phyloP scores from a whole-genome alignment of 2,329 filamentous ascomycete genomes.

The Bimuria novae-zelandiae region DNA sequence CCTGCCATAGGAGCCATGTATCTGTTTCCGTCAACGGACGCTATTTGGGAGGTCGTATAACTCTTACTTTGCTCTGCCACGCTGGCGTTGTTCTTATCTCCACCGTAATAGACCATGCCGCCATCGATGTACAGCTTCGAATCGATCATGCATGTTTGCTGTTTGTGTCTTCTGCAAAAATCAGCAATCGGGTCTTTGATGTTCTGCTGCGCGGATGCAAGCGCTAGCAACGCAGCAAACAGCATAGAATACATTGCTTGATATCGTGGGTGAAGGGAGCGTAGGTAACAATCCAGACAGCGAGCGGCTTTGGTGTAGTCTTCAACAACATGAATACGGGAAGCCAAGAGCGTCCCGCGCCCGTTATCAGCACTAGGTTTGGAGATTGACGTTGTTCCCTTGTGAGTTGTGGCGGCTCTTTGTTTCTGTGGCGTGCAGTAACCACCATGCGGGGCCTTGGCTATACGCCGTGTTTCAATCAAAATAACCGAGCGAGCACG shows the following conservation, averaged over 20 bases:
- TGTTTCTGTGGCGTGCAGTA: neutral
- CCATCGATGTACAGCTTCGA: conserved; percentile 62
- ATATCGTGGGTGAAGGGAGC: neutral
- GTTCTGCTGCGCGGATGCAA: neutral
- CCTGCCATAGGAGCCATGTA: conserved; percentile 58
- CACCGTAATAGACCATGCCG: conserved; percentile 57
- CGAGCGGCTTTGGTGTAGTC: neutral
- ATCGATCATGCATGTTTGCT: conserved; percentile 64
- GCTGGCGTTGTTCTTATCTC: conserved; percentile 48
- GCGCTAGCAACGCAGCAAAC: neutral
- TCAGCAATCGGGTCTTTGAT: conserved; percentile 18
- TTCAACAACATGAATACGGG: neutral
- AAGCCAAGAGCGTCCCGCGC: neutral
- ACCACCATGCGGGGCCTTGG: neutral
- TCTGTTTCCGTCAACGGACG: conserved; percentile 41
- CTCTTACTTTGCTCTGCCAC: conserved; percentile 59
- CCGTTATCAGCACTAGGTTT: too few relatives aligned
- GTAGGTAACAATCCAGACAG: too few relatives aligned
- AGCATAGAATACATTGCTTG: neutral
- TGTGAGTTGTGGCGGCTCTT: neutral
- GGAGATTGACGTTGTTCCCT: neutral
- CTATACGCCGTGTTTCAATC: too few relatives aligned
- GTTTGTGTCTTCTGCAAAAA: conserved; percentile 44
- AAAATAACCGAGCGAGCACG: too few relatives aligned
- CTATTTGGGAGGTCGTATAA: conserved; percentile 28